These are phyloP conservation scores for Fomes fomentarius DNA, from an alignment of 1,284 basidiomycete genomes.

Conservation along the genomic window DNA sequence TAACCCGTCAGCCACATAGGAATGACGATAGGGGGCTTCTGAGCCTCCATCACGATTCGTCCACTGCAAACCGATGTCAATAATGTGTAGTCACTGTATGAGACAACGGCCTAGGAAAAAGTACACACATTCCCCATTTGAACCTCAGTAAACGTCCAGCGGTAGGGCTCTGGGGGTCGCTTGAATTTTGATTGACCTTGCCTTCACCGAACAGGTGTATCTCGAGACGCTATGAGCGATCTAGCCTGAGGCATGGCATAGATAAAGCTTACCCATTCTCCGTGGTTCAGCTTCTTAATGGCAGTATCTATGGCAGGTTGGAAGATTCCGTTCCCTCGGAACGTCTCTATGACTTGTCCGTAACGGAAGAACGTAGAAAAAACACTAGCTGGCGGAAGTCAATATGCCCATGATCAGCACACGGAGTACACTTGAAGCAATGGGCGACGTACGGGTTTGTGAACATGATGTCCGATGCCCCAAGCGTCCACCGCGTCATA, in stretches of 20 bases:
- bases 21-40: constrained; percentile 78
- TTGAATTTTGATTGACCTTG: constrained; percentile 77
- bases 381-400: constrained; percentile 51
- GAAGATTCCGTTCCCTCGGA: constrained; percentile 88
- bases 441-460: constrained; percentile 77
- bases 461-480: constrained; percentile 95
- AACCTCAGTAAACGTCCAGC: constrained; percentile 72
- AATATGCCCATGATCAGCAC: background rate
- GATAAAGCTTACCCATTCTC: constrained; percentile 74
- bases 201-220: constrained; percentile 96
- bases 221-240: constrained; percentile 41
- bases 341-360: constrained; percentile 94
- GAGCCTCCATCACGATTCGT: constrained; percentile 82
- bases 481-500: constrained; percentile 83
- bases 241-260: background rate
- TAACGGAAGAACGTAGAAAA: constrained; percentile 85
- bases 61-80: constrained; percentile 51
- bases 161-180: constrained; percentile 41
- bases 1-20: constrained; percentile 92
- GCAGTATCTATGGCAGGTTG: constrained; percentile 87
- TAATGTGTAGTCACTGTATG: background rate
- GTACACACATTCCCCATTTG: constrained; percentile 94
- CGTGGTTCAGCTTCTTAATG: constrained; percentile 77
- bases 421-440: too few relatives aligned
- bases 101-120: constrained; percentile 3